phyloP scores from a whole-genome alignment of 2,329 filamentous ascomycete species.

The Ophiostoma pallidulum region DNA sequence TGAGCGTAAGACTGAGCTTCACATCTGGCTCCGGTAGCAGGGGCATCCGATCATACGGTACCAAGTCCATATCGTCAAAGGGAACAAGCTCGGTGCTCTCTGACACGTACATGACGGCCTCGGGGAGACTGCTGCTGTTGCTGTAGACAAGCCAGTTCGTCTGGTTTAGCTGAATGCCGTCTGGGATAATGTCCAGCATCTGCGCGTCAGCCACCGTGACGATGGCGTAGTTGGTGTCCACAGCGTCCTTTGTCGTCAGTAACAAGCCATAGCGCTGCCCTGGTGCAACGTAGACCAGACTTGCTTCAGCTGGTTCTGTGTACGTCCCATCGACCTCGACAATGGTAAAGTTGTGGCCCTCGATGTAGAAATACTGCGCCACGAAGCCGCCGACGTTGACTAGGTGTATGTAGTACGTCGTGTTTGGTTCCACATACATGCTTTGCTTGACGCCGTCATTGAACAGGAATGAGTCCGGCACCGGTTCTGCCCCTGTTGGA shows the following conservation, averaged over 20 bases:
- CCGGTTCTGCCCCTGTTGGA: slow-evolving; percentile 51
- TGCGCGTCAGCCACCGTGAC: too few species aligned
- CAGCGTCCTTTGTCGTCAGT: too few species aligned
- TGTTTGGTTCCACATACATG: slow-evolving; percentile 52
- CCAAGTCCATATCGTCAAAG: slow-evolving; percentile 64
- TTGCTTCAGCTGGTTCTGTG: slow-evolving; percentile 47
- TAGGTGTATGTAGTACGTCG: slow-evolving; percentile 63
- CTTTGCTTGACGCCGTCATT: slow-evolving; percentile 59
- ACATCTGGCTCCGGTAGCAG: slow-evolving; percentile 53
- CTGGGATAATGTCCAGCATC: slow-evolving; percentile 63
- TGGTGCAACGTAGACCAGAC: slow-evolving; percentile 56
- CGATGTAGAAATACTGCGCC: slow-evolving; percentile 55
- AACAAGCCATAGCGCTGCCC: slow-evolving; percentile 59
- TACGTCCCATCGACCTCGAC: slow-evolving; percentile 68
- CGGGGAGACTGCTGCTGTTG: too few species aligned
- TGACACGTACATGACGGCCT: too few species aligned
- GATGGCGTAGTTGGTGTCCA: slow-evolving; percentile 55
- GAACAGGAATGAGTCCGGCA: slow-evolving; percentile 59
- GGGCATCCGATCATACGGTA: slow-evolving; percentile 56
- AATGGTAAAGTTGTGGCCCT: slow-evolving; percentile 57
- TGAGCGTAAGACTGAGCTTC: slow-evolving; percentile 51
- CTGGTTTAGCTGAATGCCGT: slow-evolving; percentile 58
- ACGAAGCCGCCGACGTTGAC: slow-evolving; percentile 67
- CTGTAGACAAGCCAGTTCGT: slow-evolving; percentile 56
- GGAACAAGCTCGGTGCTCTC: too few species aligned